Percentiles rank a stretch among this genome's conserved stretches.
Conservation (phyloP, 164 flowering plant genomes). For the Piper betle region DNA sequence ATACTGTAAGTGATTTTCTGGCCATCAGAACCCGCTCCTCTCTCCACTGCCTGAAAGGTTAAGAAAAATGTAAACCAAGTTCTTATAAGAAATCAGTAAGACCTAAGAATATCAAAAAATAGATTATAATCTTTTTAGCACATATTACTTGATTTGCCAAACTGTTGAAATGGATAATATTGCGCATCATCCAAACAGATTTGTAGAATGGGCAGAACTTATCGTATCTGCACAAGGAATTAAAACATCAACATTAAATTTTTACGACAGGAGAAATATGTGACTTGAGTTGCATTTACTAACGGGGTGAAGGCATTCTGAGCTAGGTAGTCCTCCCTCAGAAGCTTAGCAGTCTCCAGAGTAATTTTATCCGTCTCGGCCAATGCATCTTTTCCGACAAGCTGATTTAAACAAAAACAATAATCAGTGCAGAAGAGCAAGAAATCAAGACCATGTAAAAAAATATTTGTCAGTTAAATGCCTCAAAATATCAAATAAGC, state of each 20-base stretch:
- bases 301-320: constrained; percentile 99
- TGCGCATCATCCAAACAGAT: constrained; percentile 99
- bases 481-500: background rate
- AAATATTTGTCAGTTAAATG: background rate
- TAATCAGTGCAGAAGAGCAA: background rate
- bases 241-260: background rate
- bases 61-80: background rate
- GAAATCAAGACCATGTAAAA: background rate
- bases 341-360: constrained; percentile 93
- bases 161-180: constrained; percentile 82
- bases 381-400: constrained; percentile 97
- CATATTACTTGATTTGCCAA: constrained; percentile 83
- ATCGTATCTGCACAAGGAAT: constrained; percentile 49
- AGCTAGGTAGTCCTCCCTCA: constrained; percentile 98
- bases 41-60: constrained; percentile 76
- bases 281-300: constrained; percentile 14
- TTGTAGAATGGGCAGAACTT: constrained; percentile 98
- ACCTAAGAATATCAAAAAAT: too few species aligned
- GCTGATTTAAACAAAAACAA: constrained; percentile 26
- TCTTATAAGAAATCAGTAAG: too few species aligned
- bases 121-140: too few species aligned
- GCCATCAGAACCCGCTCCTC: constrained; percentile 95
- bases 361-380: constrained; percentile 95
- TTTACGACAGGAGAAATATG: background rate
- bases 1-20: constrained; percentile 85